Conservation (phyloP, 176 grass and related monocot species). For the Elymus sibiricus region DNA sequence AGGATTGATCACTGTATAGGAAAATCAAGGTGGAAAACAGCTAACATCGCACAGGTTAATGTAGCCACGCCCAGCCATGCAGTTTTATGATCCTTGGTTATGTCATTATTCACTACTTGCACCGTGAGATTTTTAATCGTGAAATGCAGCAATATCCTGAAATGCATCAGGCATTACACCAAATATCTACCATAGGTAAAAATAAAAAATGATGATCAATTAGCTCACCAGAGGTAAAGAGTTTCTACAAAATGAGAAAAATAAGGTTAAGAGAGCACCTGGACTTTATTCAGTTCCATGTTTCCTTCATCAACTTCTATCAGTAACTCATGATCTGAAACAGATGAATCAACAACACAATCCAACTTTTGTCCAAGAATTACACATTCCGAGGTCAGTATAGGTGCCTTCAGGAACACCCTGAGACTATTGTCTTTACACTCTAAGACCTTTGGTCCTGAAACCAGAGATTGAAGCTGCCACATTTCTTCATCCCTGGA, state of each 20-base stretch:
- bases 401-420: conserved; percentile 49
- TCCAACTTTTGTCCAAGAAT: conserved; percentile 57
- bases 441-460: conserved; percentile 62
- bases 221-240: background rate
- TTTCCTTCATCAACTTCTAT: conserved; percentile 68
- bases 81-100: background rate
- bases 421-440: conserved; percentile 58
- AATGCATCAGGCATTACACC: background rate
- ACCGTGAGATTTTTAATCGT: background rate
- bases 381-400: conserved; percentile 35
- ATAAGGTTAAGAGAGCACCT: conserved; percentile 46
- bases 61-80: background rate
- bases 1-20: background rate
- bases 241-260: conserved; percentile 15
- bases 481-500: conserved; percentile 49
- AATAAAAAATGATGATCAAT: background rate
- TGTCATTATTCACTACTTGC: background rate
- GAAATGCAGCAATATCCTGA: background rate
- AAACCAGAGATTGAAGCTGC: conserved; percentile 54
- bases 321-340: conserved; percentile 72
- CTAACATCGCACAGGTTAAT: background rate
- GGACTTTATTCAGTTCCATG: conserved; percentile 65
- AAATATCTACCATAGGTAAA: background rate
- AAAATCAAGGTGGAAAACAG: background rate
- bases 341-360: conserved; percentile 46